These are phyloP conservation scores for Astrothelium subdiscretum DNA, from an alignment of 495 filamentous ascomycete genomes.

Conservation along the genomic window DNA sequence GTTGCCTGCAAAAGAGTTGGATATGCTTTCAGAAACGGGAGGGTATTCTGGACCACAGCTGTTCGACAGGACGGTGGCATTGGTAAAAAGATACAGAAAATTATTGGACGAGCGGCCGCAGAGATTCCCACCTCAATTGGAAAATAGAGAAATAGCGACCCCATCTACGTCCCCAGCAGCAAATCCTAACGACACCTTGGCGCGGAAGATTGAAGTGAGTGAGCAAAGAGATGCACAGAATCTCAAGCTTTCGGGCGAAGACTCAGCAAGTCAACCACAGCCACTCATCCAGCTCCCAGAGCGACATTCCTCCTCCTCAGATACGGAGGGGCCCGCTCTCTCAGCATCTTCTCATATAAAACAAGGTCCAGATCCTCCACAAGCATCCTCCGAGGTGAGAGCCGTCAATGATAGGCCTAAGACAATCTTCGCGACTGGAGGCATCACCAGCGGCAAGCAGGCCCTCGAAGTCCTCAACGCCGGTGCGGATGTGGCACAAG, in stretches of 20 bases:
- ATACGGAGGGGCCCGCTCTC: not conserved
- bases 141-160: not conserved
- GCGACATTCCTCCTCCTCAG: not conserved
- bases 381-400: not conserved
- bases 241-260: slow-evolving; percentile 8
- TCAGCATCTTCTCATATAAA: not conserved
- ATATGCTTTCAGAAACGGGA: slow-evolving; percentile 60
- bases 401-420: slow-evolving; percentile 38
- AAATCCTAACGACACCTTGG: not conserved
- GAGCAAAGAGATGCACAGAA: slow-evolving; percentile 6
- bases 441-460: slow-evolving; percentile 75
- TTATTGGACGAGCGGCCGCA: slow-evolving; percentile 47
- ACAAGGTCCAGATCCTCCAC: slow-evolving; percentile 1
- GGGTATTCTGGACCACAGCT: slow-evolving; percentile 85
- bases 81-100: slow-evolving; percentile 69
- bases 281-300: not conserved
- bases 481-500: slow-evolving; percentile 78
- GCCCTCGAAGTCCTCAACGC: slow-evolving; percentile 68
- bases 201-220: slow-evolving; percentile 8
- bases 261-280: not conserved
- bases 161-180: not conserved
- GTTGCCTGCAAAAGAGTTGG: slow-evolving; percentile 54
- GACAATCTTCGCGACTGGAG: slow-evolving; percentile 83
- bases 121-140: slow-evolving; percentile 10
- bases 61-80: slow-evolving; percentile 60